phyloP scores from a whole-genome alignment of 2,329 filamentous ascomycete species.

The Bipolaris cookei region DNA sequence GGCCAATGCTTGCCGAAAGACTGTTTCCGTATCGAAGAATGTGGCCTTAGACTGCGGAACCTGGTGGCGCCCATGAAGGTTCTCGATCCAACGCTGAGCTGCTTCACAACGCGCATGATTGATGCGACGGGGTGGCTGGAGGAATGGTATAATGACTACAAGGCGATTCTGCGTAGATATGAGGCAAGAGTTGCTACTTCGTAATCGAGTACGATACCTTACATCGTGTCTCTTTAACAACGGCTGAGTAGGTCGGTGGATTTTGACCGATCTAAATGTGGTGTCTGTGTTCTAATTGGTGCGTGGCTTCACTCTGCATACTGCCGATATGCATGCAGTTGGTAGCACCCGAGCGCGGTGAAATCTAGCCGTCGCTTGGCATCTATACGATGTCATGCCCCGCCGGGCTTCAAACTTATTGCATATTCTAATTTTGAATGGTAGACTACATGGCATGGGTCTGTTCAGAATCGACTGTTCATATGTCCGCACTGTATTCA shows the following conservation, averaged over 20 bases:
- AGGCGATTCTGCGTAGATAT: slow-evolving; percentile 31
- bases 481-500: no score
- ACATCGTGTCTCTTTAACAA: neutral
- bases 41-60: slow-evolving; percentile 24
- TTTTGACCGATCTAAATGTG: slow-evolving; percentile 22
- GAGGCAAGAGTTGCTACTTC: slow-evolving; percentile 20
- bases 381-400: no score
- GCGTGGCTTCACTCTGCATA: neutral
- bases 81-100: slow-evolving; percentile 35
- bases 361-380: neutral
- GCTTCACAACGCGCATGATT: slow-evolving; percentile 34
- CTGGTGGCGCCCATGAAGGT: slow-evolving; percentile 21
- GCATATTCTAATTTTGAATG: no score
- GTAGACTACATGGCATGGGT: no score
- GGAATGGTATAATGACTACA: slow-evolving; percentile 36
- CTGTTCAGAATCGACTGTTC: no score
- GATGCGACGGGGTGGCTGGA: slow-evolving; percentile 38
- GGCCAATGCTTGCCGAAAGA: slow-evolving; percentile 27
- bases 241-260: slow-evolving; percentile 19
- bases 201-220: neutral
- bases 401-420: no score
- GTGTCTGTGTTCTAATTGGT: neutral
- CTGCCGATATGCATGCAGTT: no score
- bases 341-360: no score
- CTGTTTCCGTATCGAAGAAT: slow-evolving; percentile 31